Evolutionary conservation across 306 rosid genomes (phyloP).

Genomic region (Gleditsia sinensis): DNA sequence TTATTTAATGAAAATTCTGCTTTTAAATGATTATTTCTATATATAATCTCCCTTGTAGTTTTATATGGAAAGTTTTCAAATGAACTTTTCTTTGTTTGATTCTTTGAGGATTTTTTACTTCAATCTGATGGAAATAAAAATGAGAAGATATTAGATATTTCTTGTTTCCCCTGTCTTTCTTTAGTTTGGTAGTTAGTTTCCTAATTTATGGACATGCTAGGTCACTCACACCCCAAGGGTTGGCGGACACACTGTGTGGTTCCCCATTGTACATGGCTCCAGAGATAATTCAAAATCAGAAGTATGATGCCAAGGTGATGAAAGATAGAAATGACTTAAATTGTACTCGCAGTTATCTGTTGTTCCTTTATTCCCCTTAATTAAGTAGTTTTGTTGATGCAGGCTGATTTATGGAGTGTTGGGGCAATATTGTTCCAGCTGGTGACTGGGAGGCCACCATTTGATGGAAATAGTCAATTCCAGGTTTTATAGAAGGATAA

Average conservation of each 20-base stretch:
- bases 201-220: conserved; percentile 50
- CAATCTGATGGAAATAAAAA: conserved; percentile 8
- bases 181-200: conserved; percentile 23
- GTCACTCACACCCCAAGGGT: conserved; percentile 67
- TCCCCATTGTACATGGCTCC: conserved; percentile 99
- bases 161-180: neutral
- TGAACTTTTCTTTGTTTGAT: conserved; percentile 1
- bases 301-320: conserved; percentile 90
- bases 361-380: conserved; percentile 18
- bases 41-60: neutral
- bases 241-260: conserved; percentile 95
- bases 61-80: conserved; percentile 23
- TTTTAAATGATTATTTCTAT: conserved; percentile 20
- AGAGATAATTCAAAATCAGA: conserved; percentile 70
- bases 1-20: neutral
- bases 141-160: neutral
- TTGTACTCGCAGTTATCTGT: conserved; percentile 3
- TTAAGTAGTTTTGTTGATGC: conserved; percentile 34
- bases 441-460: conserved; percentile 90
- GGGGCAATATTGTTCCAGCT: conserved; percentile 94
- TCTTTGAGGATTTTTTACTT: conserved; percentile 5
- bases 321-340: conserved; percentile 25
- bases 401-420: conserved; percentile 99
- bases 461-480: conserved; percentile 69
- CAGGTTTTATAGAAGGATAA: conserved; percentile 61